These are phyloP conservation scores for Neolecta irregularis DNA, from an alignment of 1,139 yeast species.

Conservation along the genomic window DNA sequence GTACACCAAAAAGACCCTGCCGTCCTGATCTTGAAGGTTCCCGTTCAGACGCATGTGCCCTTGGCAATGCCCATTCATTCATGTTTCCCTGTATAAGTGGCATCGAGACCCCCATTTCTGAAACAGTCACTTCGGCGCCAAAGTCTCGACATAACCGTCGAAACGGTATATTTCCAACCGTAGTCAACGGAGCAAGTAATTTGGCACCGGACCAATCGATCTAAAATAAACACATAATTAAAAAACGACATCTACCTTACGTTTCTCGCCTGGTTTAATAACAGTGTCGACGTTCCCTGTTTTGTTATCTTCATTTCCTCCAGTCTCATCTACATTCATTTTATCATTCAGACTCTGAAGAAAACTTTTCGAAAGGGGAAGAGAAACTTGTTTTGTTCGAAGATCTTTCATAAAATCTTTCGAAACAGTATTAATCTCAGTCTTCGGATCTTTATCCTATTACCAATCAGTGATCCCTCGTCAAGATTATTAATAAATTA, in stretches of 20 bases:
- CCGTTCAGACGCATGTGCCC: conserved; percentile 66
- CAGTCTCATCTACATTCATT: conserved; percentile 13
- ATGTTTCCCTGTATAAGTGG: conserved; percentile 82
- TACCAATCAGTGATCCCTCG: conserved; percentile 23
- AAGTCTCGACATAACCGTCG: conserved; percentile 80
- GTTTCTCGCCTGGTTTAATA: conserved; percentile 26
- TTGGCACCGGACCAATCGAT: conserved; percentile 57
- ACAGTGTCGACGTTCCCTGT: conserved; percentile 19
- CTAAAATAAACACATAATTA: conserved; percentile 4
- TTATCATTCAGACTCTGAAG: conserved; percentile 14
- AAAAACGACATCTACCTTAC: conserved; percentile 27
- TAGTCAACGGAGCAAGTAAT: conserved; percentile 87
- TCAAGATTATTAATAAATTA: too few species aligned
- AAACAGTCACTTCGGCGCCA: conserved; percentile 86
- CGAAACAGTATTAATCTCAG: conserved; percentile 53
- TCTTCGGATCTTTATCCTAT: conserved; percentile 29
- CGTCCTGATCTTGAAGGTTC: conserved; percentile 35
- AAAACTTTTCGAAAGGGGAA: conserved; percentile 9
- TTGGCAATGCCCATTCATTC: conserved; percentile 94
- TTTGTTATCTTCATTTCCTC: conserved; percentile 7
- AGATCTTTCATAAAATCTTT: conserved; percentile 38
- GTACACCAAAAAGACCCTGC: conserved; percentile 57
- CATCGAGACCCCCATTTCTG: conserved; percentile 84
- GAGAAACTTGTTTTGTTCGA: conserved; percentile 25
- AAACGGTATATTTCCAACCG: conserved; percentile 92